These are phyloP conservation scores for Pythium sukuiense DNA, from an alignment of 352 stramenopile genomes.

Conservation along the genomic window DNA sequence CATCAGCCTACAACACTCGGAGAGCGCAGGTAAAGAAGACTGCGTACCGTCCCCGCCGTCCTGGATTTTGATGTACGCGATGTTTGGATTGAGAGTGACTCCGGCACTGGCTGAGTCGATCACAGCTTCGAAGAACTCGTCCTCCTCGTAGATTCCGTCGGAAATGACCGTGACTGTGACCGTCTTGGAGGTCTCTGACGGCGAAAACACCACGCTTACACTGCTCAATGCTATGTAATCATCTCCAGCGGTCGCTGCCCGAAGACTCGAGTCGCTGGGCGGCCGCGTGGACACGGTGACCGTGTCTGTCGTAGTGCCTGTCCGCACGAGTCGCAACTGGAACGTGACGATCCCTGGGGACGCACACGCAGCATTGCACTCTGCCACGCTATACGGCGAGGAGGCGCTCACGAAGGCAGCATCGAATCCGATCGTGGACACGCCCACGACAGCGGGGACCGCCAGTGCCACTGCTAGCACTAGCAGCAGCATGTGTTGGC, in stretches of 20 bases:
- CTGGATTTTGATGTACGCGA: conserved; percentile 42
- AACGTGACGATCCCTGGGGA: conserved; percentile 36
- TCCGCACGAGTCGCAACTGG: conserved; percentile 35
- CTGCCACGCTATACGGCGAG: conserved; percentile 29
- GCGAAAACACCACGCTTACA: conserved; percentile 32
- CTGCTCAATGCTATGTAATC: conserved; percentile 39
- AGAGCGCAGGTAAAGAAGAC: conserved; percentile 1
- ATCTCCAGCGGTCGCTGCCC: conserved; percentile 23
- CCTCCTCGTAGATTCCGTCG: conserved; percentile 49
- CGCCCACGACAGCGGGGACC: neutral
- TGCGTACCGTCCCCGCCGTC: conserved; percentile 39
- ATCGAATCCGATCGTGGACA: conserved; percentile 38
- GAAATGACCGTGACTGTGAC: conserved; percentile 41
- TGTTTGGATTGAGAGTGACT: conserved; percentile 21
- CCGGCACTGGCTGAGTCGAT: conserved; percentile 30
- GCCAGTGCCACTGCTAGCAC: conserved; percentile 1
- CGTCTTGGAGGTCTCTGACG: conserved; percentile 29
- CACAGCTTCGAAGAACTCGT: conserved; percentile 43
- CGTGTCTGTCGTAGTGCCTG: conserved; percentile 29
- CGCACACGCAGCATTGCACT: conserved; percentile 41
- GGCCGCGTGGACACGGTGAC: conserved; percentile 41
- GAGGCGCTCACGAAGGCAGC: conserved; percentile 29
- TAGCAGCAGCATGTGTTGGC: conserved; percentile 6
- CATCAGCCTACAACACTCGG: neutral
- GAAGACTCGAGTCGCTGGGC: conserved; percentile 2